Conservation (phyloP, 345 rosid genomes). For the Camelina hispida region DNA sequence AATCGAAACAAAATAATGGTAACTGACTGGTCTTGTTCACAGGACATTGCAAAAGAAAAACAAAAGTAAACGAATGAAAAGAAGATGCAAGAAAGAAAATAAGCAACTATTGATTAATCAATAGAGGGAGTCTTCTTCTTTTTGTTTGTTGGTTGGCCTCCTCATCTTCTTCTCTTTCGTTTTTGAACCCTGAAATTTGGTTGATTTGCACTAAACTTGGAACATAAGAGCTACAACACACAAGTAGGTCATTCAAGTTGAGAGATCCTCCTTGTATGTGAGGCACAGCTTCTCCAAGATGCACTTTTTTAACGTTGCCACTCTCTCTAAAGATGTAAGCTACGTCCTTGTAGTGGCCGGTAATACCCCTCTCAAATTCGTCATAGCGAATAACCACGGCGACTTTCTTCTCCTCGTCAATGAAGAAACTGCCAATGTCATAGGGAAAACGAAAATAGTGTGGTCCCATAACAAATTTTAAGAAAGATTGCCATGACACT, state of each 20-base stretch:
- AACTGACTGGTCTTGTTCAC: no score
- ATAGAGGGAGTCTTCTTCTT: no score
- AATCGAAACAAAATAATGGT: no score
- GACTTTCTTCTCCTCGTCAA: conserved; percentile 3
- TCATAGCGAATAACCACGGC: neutral
- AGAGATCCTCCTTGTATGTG: neutral
- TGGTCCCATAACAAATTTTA: neutral
- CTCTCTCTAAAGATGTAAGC: conserved; percentile 2
- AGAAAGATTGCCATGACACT: neutral
- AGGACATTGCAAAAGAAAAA: no score
- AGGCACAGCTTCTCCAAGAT: neutral
- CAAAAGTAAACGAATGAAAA: no score
- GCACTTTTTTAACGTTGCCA: neutral
- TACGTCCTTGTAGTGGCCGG: neutral
- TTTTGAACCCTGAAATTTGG: no score
- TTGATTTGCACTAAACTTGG: neutral
- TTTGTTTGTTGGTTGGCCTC: no score
- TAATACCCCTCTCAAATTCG: neutral
- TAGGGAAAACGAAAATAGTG: neutral
- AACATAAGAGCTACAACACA: neutral
- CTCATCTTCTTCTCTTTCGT: no score
- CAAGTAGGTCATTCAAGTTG: neutral
- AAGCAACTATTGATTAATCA: no score
- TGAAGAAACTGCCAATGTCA: neutral
- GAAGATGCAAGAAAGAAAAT: no score